Evolutionary conservation across 805 yeast genomes (phyloP), one percentile per base, ranked within the genome.

Genomic region (Wickerhamiella dianesei): DNA sequence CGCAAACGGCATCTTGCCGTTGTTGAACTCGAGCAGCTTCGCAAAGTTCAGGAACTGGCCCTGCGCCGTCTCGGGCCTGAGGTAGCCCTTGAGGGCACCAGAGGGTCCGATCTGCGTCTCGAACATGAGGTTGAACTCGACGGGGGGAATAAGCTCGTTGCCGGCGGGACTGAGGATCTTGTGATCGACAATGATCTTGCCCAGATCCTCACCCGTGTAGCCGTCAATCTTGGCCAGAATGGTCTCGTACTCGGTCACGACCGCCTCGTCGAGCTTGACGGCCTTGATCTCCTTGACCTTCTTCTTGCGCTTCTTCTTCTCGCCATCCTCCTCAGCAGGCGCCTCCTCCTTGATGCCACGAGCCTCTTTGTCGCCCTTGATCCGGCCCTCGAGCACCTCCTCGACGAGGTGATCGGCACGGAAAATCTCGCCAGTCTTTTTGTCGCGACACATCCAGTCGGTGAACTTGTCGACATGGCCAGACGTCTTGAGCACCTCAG

Each of bases 101-200:
- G 96, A 84, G 51, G 99, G 98, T 47, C 99, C 99, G 65, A 92
- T 94, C 48, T 95, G 95, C 50, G 99, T 92, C 70, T 89, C 97
- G 64, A 92, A 92, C 99, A 92, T 92, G 66, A 92, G 77, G 72
- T 92, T 92, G 78, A 92, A 92, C 66, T 88, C 96, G 59, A 72
- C 77, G 56, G 99, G 99, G 41, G 81, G 81, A 66, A 86, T 94
- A 59, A 92, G 75, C 45, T 77, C 72, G 41, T 83, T 94, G 53
- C 82, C 83, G 51, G 77, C 88, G 40, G 99, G 99, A 74, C 89
- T 92, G 58, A 78, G 79, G 64, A 92, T 94, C 51, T 81, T 72
- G 67, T 83, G 75, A 66, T 86, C 80, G 53, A 62, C 71, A 75
- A 94, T 88, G 56, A 92, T 70, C 61, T 85, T 82, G 55, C 96